Evolutionary conservation across 768 basidiomycete genomes (phyloP), one percentile per base, ranked within the genome.

Genomic region (Boletus barrowsii): DNA sequence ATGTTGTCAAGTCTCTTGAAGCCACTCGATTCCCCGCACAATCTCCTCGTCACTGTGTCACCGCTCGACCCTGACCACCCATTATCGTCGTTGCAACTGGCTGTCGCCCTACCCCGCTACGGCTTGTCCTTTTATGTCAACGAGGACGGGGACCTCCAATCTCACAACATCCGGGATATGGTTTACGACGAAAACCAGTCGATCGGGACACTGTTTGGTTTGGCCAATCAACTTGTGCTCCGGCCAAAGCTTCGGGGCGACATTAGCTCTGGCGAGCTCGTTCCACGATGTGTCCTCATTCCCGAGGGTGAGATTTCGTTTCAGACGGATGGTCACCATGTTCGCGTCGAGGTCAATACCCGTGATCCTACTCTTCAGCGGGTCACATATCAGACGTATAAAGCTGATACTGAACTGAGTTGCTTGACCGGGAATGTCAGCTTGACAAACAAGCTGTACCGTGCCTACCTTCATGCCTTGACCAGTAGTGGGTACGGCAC

Each of bases 391-490:
- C 61, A 69, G 39, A 65, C 63, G 18, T 76, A 73, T 42, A 49
- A 39, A 10, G 47, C 75, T 5, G 66, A 76, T 43, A 51, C 50
- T 14, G 58, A 68, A 22, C 56, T 76, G 6, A 66, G 71, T 5
- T 62, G 65, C 40, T 53, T 75, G 15, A 53, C 48, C 8, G 66
- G 68, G 3, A 66, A 67, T n/a, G 59, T 46, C 4, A 68, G 59
- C 4, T 40, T 75, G 46, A 57, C 56, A 2, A 65, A 62, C 49
- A 61, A 60, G 47, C 61, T 79, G 10, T 77, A 68, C 54, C 68
- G 65, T 40, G 67, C 73, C 2, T 76, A 78, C 50, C 65, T 82
- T 7, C 80, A 82, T 43, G 75, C 76, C 15, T 52, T 78, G 8
- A 79, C 73, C 3, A 73, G 73, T 14, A 29, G 26, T 13, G 56